Base-by-base conservation (phyloP, 208 protist genomes). In the Naegleria fowleri region DNA sequence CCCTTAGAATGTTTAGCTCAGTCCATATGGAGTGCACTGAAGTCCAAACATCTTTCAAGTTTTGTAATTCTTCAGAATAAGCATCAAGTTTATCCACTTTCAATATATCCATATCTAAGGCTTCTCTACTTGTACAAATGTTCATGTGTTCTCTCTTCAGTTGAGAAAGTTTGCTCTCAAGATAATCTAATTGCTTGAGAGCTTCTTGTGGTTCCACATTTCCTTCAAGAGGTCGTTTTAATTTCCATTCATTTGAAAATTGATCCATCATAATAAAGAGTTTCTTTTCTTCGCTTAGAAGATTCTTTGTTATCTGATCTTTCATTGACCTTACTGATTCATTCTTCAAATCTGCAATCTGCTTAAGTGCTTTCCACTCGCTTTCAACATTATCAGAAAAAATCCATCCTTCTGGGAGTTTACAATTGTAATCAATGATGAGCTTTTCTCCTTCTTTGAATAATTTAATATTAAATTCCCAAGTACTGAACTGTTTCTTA, bases 351-450 rank as follows among this genome's bases (percentile, higher is more conserved):
- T 95, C 95, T 40, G 99, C 94, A 43, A 99, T 95, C 67, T 99
- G 96, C 38, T 95, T 95, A 75, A 99, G 96, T 19, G 97, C 95
- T 36, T 86, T 93, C 95, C 96, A 99, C 93, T 99, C 98, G 75
- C 96, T 95, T 38, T 97, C 95, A 29, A 99, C 92, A 83, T 95
- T 94, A 36, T 97, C 93, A 55, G 93, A 94, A 91, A 96, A 95
- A 43, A 98, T 94, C 97, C 98, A 99, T 86, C 96, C 96, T 7
- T 95, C 93, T 15, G 98, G 97, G 84, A 99, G 98, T 48, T 94
- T 90, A 95, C 98, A 94, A 83, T 95, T 90, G 85, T 98, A 95
- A 48, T 95, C 93, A 51, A 95, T 93, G 90, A 99, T 94, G 43
- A 95, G 94, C 29, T 95, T 94, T 92, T 99, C 96, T 43, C 97